Conservation (phyloP, 2,329 filamentous ascomycete species). For the Periconia macrospinosa region DNA sequence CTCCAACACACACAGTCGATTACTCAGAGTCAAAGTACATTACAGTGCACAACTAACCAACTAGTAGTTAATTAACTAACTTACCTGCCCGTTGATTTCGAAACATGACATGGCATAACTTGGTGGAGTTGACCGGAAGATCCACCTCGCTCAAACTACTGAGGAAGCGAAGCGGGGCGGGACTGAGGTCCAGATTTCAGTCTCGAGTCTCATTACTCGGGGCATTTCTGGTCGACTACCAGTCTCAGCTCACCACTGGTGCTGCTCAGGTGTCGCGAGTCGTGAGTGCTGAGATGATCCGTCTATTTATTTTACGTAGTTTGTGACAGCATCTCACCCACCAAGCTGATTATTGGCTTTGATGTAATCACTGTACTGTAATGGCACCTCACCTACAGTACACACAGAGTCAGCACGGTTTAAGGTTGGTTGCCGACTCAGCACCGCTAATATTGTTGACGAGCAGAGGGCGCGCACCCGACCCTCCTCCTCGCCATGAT, state of each 20-base stretch:
- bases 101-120: neutral
- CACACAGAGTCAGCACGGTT: too few relatives aligned
- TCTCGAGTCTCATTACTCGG: neutral
- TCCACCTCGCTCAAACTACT: neutral
- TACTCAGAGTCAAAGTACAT: too few relatives aligned
- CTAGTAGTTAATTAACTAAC: too few relatives aligned
- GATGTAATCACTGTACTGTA: too few relatives aligned
- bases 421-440: too few relatives aligned
- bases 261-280: neutral
- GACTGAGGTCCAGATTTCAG: neutral
- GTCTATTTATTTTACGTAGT: neutral
- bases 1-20: too few relatives aligned
- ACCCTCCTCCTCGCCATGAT: constrained; percentile 1
- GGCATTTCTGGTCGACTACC: neutral
- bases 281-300: neutral
- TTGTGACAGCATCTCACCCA: too few relatives aligned
- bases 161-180: neutral
- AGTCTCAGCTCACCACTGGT: too few relatives aligned
- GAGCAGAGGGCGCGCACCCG: neutral
- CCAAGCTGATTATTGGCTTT: too few relatives aligned
- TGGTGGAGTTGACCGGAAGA: neutral
- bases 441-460: neutral
- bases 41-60: too few relatives aligned
- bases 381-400: too few relatives aligned
- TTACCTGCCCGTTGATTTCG: neutral